Base-by-base conservation (phyloP, 2,329 filamentous ascomycete species). In the Fusarium humuli region DNA sequence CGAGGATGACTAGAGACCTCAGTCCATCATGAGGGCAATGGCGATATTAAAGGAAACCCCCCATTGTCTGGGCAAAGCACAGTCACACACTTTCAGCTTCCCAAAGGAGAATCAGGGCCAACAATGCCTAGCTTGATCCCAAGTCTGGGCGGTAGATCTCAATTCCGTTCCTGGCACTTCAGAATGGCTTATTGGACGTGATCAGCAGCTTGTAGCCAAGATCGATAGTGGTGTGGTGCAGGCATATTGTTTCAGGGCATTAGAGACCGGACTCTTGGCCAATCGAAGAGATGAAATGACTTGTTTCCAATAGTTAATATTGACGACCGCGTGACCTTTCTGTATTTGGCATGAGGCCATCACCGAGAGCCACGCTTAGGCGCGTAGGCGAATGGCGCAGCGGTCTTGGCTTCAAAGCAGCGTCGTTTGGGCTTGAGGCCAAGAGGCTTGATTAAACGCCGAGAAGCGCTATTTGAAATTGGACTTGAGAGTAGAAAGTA, bases 131-230 rank as follows among this genome's bases (percentile, higher is more conserved):
- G 69, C 44, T 61, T 60, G 45, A 34, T 29, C 25, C n/a, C 44
- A 57, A 63, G 46, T 27, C 49, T 62, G 29, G 48, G 49, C 57
- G 56, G 68, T 54, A 74, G 72, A 74, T 74, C 72, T 65, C 57
- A 63, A 61, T 59, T 60, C 46, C 53, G 67, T 64, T 52, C 70
- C 70, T 71, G 45, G 64, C 48, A 52, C 54, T 25, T 56, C 18
- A 23, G 41, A 49, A 67, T 32, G 62, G 44, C 61, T 67, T 44
- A 62, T 45, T n/a, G 47, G 57, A 20, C 54, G 37, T 29, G 37
- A 27, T 53, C 27, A 27, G 27, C 27, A 37, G 20, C 40, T 52
- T 27, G 47, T 20, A 42, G 54, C 57, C 62, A 67, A 61, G 61
- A 67, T 49, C 34, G 44, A 55, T 48, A 57, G 48, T 67, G 63